These are phyloP conservation scores for Aquanectria penicillioides DNA, from an alignment of 2,329 filamentous ascomycete species.

Conservation along the genomic window DNA sequence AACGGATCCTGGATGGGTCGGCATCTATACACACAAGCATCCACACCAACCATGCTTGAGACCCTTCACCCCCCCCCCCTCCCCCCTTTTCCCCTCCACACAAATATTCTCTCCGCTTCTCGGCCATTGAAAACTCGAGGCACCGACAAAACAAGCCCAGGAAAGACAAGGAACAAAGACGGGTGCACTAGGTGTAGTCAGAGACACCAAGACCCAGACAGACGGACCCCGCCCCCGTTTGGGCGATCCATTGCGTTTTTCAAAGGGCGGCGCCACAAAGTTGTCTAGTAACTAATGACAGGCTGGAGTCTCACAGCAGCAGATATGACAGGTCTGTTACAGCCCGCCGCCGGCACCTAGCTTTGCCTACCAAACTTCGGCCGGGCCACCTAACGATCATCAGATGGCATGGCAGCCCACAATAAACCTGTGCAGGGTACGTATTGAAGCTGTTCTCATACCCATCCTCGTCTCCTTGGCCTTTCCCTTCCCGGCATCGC, in stretches of 20 bases:
- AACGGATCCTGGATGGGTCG: conserved; percentile 9
- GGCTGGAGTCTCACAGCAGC: conserved; percentile 42
- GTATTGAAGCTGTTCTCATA: conserved; percentile 30
- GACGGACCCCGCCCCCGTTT: conserved; percentile 34
- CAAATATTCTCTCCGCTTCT: not conserved
- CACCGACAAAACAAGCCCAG: conserved; percentile 1
- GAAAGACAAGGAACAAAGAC: no score
- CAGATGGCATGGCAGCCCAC: conserved; percentile 34
- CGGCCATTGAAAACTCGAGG: not conserved
- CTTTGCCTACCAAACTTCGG: conserved; percentile 38
- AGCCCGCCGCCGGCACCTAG: conserved; percentile 33
- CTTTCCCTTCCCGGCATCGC: conserved; percentile 32
- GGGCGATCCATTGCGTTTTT: conserved; percentile 31
- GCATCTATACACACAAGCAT: not conserved
- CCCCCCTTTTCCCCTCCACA: not conserved
- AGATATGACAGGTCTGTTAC: conserved; percentile 50
- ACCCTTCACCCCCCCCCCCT: not conserved
- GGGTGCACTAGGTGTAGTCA: not conserved
- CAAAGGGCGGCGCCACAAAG: conserved; percentile 38
- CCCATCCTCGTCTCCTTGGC: conserved; percentile 33
- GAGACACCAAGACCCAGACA: not conserved
- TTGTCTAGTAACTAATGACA: conserved; percentile 37
- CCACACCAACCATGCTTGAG: not conserved
- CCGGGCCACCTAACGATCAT: conserved; percentile 41
- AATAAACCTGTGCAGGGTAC: conserved; percentile 32